Evolutionary conservation across 257 asterid species (phyloP).

Genomic region (Scutellaria minor): DNA sequence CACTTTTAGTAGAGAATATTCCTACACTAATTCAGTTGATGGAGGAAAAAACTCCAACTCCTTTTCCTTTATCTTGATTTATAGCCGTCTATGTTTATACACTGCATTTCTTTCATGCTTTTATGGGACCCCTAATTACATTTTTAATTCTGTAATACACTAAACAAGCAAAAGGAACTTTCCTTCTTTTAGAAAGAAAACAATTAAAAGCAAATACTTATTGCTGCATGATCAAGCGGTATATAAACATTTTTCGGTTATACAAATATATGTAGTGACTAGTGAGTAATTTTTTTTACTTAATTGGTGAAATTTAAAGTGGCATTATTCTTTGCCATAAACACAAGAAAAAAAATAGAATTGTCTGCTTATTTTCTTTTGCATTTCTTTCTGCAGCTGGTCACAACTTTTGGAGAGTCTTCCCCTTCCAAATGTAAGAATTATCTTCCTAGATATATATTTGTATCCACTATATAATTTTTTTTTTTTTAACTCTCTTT

Average conservation of each 20-base stretch:
- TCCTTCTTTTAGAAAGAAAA: slow-evolving; percentile 13
- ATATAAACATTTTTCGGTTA: not conserved
- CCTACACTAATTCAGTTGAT: slow-evolving; percentile 42
- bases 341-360: slow-evolving; percentile 14
- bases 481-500: not conserved
- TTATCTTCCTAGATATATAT: slow-evolving; percentile 3
- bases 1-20: slow-evolving; percentile 45
- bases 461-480: slow-evolving; percentile 10
- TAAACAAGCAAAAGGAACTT: slow-evolving; percentile 34
- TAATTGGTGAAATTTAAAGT: not conserved
- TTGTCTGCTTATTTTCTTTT: slow-evolving; percentile 39
- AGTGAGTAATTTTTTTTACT: not conserved
- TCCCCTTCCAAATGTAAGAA: slow-evolving; percentile 87
- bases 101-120: slow-evolving; percentile 30
- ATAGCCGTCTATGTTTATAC: not conserved
- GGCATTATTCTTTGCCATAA: slow-evolving; percentile 29
- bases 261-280: too few relatives aligned
- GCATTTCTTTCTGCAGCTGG: slow-evolving; percentile 68
- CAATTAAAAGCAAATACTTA: not conserved
- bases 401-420: slow-evolving; percentile 91
- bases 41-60: slow-evolving; percentile 24
- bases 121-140: slow-evolving; percentile 49
- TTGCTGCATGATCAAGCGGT: slow-evolving; percentile 11
- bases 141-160: slow-evolving; percentile 33
- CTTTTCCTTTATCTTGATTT: slow-evolving; percentile 18